Evolutionary conservation across 2,329 filamentous ascomycete species (phyloP), one percentile per base, ranked within the genome.

Genomic region (Sclerotiophoma versabilis): DNA sequence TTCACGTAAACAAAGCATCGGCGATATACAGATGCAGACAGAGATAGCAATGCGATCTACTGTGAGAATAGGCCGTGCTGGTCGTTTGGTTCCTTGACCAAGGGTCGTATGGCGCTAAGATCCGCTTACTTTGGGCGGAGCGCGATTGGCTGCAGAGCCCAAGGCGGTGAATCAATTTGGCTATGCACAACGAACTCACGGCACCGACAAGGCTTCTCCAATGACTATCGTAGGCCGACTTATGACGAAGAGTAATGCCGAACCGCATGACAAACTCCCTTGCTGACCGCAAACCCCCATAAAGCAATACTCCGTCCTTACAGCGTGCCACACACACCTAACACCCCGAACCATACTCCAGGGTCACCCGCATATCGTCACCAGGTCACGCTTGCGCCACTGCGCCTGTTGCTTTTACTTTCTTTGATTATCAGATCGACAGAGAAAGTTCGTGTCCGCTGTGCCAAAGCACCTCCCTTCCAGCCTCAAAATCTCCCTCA

Each of bases 361-460:
- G 60, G 57, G 56, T 42, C 49, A 25, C 51, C 63, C 60, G 62
- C 60, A 58, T 59, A 64, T 57, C 52, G 58, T 58, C 48, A 56
- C 57, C 50, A 39, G 60, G 55, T 66, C 62, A 68, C 68, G 63
- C 68, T 67, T 58, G 60, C 62, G 58, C 60, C 57, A 61, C 58
- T 54, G 46, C 50, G 45, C 49, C 55, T 49, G 44, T 47, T 48
- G 47, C 57, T 46, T 44, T 43, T 33, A 58, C 56, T 50, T 55
- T 46, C 19, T 36, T 51, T 43, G 20, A 32, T 59, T 52, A 64
- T 63, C 65, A 32, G 26, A 45, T 54, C 44, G 49, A 54, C 44
- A 34, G 23, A 33, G 30, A 17, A 14, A 44, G 33, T 39, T 41
- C 10, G 34, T 42, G 42, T 41, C 32, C 27, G 30, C 23, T 27